Percentiles rank a stretch among this genome's conserved stretches.
Evolutionary conservation across 805 yeast species (phyloP).

Genomic region (Pichia exigua): DNA sequence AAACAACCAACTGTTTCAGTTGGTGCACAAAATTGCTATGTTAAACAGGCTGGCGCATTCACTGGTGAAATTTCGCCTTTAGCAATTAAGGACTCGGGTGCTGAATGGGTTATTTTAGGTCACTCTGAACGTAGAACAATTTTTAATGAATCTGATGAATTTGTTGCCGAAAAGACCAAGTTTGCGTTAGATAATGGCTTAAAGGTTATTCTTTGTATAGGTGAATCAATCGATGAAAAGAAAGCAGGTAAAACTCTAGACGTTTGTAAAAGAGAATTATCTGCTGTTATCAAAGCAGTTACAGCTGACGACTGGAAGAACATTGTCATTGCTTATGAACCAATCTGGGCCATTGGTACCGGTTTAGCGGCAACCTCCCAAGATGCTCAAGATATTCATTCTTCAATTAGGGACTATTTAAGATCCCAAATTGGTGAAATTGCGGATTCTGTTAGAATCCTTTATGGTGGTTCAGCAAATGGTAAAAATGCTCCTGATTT

Average conservation of each 20-base stretch:
- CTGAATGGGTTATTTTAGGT: conserved; percentile 91
- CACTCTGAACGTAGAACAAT: conserved; percentile 98
- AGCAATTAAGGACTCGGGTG: conserved; percentile 85
- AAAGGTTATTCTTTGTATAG: conserved; percentile 91
- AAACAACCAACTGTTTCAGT: conserved; percentile 67
- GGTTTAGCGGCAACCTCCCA: conserved; percentile 98
- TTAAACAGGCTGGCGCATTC: conserved; percentile 90
- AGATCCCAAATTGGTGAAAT: conserved; percentile 70
- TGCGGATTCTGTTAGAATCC: conserved; percentile 77
- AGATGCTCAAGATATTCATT: conserved; percentile 95
- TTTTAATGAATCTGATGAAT: conserved; percentile 82
- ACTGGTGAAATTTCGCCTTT: conserved; percentile 94
- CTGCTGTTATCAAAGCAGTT: conserved; percentile 76
- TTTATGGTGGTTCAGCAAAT: conserved; percentile 98
- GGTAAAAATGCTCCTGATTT: conserved; percentile 87
- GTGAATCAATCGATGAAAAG: conserved; percentile 96
- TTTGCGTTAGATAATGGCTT: conserved; percentile 87
- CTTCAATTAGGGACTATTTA: conserved; percentile 78
- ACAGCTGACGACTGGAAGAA: conserved; percentile 66
- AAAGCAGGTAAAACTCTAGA: conserved; percentile 78
- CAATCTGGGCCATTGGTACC: conserved; percentile 99
- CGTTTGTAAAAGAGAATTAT: conserved; percentile 82
- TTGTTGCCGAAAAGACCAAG: conserved; percentile 89
- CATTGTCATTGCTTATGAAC: conserved; percentile 96
- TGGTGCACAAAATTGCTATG: conserved; percentile 87